Evolutionary conservation across 768 basidiomycete genomes (phyloP), one percentile per base, ranked within the genome.

Genomic region (Gyrodon lividus): DNA sequence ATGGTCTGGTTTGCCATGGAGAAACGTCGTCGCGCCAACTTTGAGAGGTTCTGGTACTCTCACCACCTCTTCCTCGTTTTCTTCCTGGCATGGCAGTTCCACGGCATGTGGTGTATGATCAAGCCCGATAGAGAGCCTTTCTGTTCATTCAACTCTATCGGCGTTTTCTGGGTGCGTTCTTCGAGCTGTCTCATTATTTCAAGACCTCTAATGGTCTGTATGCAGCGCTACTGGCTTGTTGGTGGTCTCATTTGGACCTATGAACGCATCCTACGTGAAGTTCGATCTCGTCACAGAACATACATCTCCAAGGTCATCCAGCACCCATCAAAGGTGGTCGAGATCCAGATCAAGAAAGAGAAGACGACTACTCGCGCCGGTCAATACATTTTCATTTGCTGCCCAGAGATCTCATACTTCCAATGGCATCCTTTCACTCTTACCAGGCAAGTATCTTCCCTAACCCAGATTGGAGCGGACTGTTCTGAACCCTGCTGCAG

Each of bases 371-470:
- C 82, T 24, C 79, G 86, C 10, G 92, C 93, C 1, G 93, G 93
- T 17, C 91, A 96, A 68, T 98, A 97, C 70, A 90, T 98, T 67
- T 94, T 96, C 77, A 70, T 97, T 43, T 86, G 77, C 57, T 93
- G 91, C 72, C 95, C 94, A 8, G 89, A 92, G 70, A 76, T 98
- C 41, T 92, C 88, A 17, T 96, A 92, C 74, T 95, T 88, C 78
- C 92, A 97, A 67, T 98, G 93, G 89, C 95, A 98, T 64, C 93
- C 94, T 8, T 97, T 97, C 78, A 96, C 94, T 14, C 81, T 97
- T 54, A 96, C 92, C 30, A 87, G 85, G 85, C n/a, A 43, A 50
- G 55, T 58, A 28, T 34, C 44, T 22, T 43, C 14, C 34, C 45
- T 26, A n/a, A 31, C 30, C 31, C n/a, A 2, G 26, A 10, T 13